Base-by-base conservation (phyloP, 768 basidiomycete species). In the Suillus lakei region DNA sequence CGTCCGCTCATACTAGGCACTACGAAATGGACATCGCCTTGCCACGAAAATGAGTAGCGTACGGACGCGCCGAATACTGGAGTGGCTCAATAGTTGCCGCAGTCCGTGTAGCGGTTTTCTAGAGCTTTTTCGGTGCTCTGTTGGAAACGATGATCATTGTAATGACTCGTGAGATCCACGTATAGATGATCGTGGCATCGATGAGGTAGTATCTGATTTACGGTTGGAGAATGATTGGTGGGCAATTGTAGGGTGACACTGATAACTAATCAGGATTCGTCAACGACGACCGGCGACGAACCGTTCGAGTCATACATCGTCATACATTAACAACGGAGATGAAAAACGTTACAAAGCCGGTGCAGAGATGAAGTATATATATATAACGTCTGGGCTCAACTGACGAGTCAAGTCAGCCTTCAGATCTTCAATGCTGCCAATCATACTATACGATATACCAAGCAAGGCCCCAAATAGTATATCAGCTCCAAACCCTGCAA, bases 381-480 rank as follows among this genome's bases (percentile, higher is more conserved):
- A n/a, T n/a, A n/a, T n/a, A n/a, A 6, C 12, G 1, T 10, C 21
- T n/a, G 3, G 30, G 53, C 21, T 54, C 30, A n/a, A 54, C 51
- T 10, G 12, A 32, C 18, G 9, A 32, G 28, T 30, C 51, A 32
- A 54, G 53, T 54, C 30, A 54, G 5, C 53, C 21, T 30, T 32
- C 30, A 32, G 2, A 32, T 54, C 32, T 54, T 21, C 44, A 13
- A 61, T 61, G 60, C 62, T 69, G 8, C 68, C 64, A 34, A 78
- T 82, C 61, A 73, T 73, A 12, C 67, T 84, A 38, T 83, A 82
- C 68, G 83, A 84, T 66, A 79, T 81, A 55, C 69, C 76, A 8
- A 70, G 74, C 26, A 73, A 68, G 18, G 48, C 65, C 21, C 71
- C 77, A 13, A 63, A 68, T 3, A 68, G 62, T 28, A 66, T 64